Base-by-base conservation (phyloP, 495 filamentous ascomycete genomes). In the Rusavskia elegans region DNA sequence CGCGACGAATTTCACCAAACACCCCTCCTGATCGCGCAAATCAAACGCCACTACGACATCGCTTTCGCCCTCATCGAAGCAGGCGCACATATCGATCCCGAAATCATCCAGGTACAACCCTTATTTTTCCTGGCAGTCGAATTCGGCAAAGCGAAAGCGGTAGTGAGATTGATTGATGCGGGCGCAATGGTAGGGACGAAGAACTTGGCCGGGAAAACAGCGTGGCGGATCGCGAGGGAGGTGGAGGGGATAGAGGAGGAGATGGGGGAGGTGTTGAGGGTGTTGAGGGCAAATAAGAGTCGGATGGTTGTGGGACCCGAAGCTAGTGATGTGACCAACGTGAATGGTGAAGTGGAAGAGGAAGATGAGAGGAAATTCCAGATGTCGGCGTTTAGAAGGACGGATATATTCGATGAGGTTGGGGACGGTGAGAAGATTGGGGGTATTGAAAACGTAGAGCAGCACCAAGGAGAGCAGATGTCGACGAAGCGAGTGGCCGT, bases 201-300 rank as follows among this genome's bases (percentile, higher is more conserved):
- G 50, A 52, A 36, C 19, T 2, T 1, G 35, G 50, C n/a, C 4
- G 50, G 50, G 39, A 52, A 44, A n/a, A 52, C 50, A 39, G 50
- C 50, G 38, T 20, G 45, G 27, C 14, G 25, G 38, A 10, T 52
- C 5, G 50, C 50, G 10, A 45, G 21, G 25, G 39, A 52, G 6
- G 20, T 45, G 29, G 39, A 25, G 19, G 44, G 44, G 23, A 1
- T 46, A 5, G 44, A 23, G 21, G 44, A 46, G 44, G 23, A n/a
- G 44, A 29, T 46, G 23, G 44, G 44, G 19, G 44, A 46, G 44
- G 23, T 46, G 19, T 16, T 46, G 14, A 16, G 23, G 23, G 23
- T 46, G 3, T 46, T 46, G 44, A 23, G 23, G 44, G 44, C 23
- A 20, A 46, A 46, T 46, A 46, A 29, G 44, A 46, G 44, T 46